phyloP scores from a whole-genome alignment of 1,139 yeast species.

The Candida dubliniensis region DNA sequence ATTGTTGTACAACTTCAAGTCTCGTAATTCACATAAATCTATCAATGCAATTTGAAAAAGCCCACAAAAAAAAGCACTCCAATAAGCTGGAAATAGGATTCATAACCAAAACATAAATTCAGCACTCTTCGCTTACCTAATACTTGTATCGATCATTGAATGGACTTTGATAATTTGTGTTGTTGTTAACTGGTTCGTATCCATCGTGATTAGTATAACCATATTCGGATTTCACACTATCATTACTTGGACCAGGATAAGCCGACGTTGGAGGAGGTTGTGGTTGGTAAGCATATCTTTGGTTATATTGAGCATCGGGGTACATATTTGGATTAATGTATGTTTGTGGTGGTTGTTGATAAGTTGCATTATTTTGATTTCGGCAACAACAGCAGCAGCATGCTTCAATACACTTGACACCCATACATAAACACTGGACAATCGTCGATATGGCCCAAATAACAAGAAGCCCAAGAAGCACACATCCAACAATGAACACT shows the following conservation, averaged over 20 bases:
- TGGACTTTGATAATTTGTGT: conserved; percentile 1
- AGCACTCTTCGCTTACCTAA: background rate
- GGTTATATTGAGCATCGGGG: conserved; percentile 23
- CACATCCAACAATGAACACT: conserved; percentile 74
- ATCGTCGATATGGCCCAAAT: conserved; percentile 48
- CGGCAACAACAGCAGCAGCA: conserved; percentile 50
- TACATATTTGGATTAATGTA: conserved; percentile 43
- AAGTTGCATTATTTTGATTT: conserved; percentile 1
- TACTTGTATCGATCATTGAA: conserved; percentile 3
- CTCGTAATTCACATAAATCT: too few species aligned
- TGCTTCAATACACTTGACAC: conserved; percentile 43
- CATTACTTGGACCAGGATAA: conserved; percentile 9
- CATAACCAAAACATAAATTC: background rate
- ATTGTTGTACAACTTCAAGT: too few species aligned
- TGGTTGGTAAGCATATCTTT: conserved; percentile 15
- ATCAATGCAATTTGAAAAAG: too few species aligned
- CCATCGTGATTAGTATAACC: conserved; percentile 1
- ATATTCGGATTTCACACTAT: conserved; percentile 1
- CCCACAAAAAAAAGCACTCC: too few species aligned
- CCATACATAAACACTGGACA: conserved; percentile 46
- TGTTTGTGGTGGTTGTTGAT: conserved; percentile 15
- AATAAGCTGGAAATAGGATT: background rate
- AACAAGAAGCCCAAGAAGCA: conserved; percentile 48
- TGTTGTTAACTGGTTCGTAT: conserved; percentile 2
- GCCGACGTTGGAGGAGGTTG: conserved; percentile 14